These are phyloP conservation scores for Lophium mytilinum DNA, from an alignment of 495 filamentous ascomycete genomes.

Conservation along the genomic window DNA sequence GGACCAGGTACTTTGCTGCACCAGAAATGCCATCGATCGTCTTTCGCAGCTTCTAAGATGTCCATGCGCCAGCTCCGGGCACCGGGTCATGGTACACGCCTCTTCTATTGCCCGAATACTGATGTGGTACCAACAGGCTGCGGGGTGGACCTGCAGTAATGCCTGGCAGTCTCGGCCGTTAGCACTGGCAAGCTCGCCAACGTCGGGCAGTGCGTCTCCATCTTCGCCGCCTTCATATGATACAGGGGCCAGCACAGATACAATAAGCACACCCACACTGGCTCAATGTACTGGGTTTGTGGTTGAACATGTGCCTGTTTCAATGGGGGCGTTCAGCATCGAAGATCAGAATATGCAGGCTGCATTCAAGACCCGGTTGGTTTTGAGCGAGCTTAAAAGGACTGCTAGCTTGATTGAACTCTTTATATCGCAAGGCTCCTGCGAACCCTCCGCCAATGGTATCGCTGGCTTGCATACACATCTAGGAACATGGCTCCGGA, in stretches of 20 bases:
- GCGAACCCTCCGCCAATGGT: not conserved
- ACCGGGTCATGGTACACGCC: not conserved
- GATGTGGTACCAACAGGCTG: not conserved
- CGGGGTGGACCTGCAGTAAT: not conserved
- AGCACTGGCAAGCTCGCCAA: not conserved
- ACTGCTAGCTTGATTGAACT: not conserved
- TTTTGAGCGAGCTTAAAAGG: not conserved
- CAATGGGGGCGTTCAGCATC: slow-evolving; percentile 21
- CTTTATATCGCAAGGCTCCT: not conserved
- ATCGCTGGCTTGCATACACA: not conserved
- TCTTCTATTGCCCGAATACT: not conserved
- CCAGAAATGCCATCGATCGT: not conserved
- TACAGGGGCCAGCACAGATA: slow-evolving; percentile 3
- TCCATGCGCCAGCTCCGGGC: not conserved
- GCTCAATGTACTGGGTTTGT: slow-evolving; percentile 17
- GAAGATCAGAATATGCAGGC: slow-evolving; percentile 24
- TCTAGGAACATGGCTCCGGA: not conserved
- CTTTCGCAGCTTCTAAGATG: not conserved
- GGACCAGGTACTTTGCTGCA: not conserved
- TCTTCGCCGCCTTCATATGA: slow-evolving; percentile 2
- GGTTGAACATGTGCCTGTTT: slow-evolving; percentile 9
- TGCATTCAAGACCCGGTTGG: slow-evolving; percentile 13
- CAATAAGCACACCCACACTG: slow-evolving; percentile 8
- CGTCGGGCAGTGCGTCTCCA: not conserved
- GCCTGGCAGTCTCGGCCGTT: not conserved